Conservation (phyloP, 1,139 yeast species). For the Debaryomyces sp. region DNA sequence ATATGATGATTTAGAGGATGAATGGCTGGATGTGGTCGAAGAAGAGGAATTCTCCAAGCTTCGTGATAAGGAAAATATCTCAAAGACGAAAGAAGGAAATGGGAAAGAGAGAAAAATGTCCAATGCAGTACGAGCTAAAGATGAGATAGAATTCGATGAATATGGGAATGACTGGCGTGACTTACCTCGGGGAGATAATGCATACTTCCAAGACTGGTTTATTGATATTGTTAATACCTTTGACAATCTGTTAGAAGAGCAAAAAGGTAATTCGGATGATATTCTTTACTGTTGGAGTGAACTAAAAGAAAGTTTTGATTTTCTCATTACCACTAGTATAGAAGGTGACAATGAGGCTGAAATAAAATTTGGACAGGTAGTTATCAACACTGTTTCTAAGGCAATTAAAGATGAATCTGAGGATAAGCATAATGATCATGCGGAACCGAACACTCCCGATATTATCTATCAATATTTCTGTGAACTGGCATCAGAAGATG, state of each 20-base stretch:
- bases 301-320: slow-evolving; percentile 31
- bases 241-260: slow-evolving; percentile 15
- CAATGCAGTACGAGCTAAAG: slow-evolving; percentile 36
- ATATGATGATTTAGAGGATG: slow-evolving; percentile 36
- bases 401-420: slow-evolving; percentile 43
- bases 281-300: slow-evolving; percentile 36
- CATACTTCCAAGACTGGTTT: slow-evolving; percentile 23
- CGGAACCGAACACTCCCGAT: slow-evolving; percentile 46
- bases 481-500: slow-evolving; percentile 31
- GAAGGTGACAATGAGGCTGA: slow-evolving; percentile 32
- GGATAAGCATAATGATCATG: slow-evolving; percentile 5
- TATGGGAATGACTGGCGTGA: slow-evolving; percentile 72
- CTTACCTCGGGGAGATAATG: slow-evolving; percentile 60
- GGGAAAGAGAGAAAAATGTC: slow-evolving; percentile 17
- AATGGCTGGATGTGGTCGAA: slow-evolving; percentile 31
- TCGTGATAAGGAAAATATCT: slow-evolving; percentile 1
- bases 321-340: slow-evolving; percentile 25
- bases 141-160: slow-evolving; percentile 52
- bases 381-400: slow-evolving; percentile 53
- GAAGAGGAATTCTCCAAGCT: slow-evolving; percentile 18
- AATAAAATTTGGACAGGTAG: slow-evolving; percentile 39
- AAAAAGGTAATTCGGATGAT: slow-evolving; percentile 26
- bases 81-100: neutral
- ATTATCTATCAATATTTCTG: slow-evolving; percentile 50
- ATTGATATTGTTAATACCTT: slow-evolving; percentile 18